Base-by-base conservation (phyloP, 2,329 filamentous ascomycete species). In the Rugonectria rugulosa region DNA sequence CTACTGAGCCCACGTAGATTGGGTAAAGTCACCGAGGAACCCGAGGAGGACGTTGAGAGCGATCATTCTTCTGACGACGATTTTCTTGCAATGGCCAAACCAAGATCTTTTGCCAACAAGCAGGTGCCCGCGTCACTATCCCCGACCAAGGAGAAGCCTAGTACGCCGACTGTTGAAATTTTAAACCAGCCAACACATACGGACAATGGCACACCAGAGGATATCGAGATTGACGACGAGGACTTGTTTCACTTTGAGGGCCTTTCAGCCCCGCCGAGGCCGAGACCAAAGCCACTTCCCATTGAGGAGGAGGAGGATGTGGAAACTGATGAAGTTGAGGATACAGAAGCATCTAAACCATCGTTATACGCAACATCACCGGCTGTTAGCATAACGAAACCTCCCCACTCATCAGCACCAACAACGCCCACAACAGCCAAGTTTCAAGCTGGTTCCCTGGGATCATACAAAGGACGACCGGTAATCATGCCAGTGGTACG, bases 401-500 rank as follows among this genome's bases (percentile, higher is more conserved):
- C 66, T 21, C 56, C 65, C 34, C 53, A 60, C 20, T 47, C 64
- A n/a, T 62, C 58, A 31, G 69, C 58, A 21, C 69, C 65, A 36
- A 63, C 72, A 43, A 68, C 69, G n/a, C 67, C 72, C 10, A 68
- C 73, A 3, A 62, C 62, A 5, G 62, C 73, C 42, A 73, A 70
- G 40, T 73, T 73, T 47, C 68, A 73, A 37, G 67, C 73, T 19
- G 75, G 75, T 15, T 80, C 79, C 6, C 68, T 81, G 12, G 81
- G 81, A 3, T 84, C 81, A n/a, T 84, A 82, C 62, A 82, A 78
- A 63, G 82, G 82, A 37, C 76, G 76, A 17, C 76, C 81, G 12
- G 78, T 86, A 42, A 73, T 77, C 29, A 81, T 84, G 72, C 77
- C 79, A 2, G 73, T 84, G 12, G 76, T 85, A 40, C 76, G 75